phyloP scores from a whole-genome alignment of 228 moss, liverwort and hornwort species.

The Sphagnum magellanicum region DNA sequence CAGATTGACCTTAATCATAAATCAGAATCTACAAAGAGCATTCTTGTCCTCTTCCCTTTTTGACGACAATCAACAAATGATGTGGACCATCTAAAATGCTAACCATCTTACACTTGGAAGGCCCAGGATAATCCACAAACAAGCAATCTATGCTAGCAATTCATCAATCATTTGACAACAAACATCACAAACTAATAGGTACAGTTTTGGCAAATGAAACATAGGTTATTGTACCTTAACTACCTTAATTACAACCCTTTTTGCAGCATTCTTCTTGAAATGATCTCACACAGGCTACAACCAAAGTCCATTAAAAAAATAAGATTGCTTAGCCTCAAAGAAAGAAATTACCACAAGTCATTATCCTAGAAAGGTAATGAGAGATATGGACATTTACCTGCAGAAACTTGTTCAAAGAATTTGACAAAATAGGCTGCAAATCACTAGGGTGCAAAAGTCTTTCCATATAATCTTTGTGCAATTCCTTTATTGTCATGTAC shows the following conservation, averaged over 20 bases:
- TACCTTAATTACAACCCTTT: too few relatives aligned
- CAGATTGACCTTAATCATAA: neutral
- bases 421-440: constrained; percentile 67
- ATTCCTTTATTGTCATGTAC: constrained; percentile 50
- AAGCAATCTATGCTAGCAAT: neutral
- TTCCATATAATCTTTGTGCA: constrained; percentile 58
- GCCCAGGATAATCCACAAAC: neutral
- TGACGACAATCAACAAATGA: too few relatives aligned
- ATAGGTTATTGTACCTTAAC: too few relatives aligned
- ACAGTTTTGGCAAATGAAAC: too few relatives aligned
- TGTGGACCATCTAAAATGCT: too few relatives aligned
- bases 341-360: constrained; percentile 19
- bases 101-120: neutral
- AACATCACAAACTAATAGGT: too few relatives aligned
- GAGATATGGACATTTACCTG: constrained; percentile 74
- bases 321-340: constrained; percentile 16
- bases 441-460: constrained; percentile 74
- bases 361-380: constrained; percentile 60
- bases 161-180: neutral
- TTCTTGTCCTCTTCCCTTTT: neutral
- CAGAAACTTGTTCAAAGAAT: constrained; percentile 66
- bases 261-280: neutral
- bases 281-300: constrained; percentile 47
- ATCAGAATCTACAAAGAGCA: neutral
- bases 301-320: constrained; percentile 81